Conservation (phyloP, 805 yeast genomes). For the Kuraishia hungarica region DNA sequence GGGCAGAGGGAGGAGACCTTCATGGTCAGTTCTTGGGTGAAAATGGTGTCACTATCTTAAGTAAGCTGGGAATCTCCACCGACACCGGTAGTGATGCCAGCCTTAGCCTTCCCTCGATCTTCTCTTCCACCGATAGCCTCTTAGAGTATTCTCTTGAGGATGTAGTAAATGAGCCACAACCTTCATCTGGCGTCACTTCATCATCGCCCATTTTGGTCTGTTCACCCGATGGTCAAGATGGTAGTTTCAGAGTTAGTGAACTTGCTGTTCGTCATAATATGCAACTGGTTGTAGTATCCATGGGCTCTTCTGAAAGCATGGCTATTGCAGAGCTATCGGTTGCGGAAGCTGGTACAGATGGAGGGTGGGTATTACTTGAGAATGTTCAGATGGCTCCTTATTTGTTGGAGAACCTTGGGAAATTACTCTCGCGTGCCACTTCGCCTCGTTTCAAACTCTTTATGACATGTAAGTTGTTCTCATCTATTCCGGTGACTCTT, state of each 20-base stretch:
- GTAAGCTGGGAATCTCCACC: neutral
- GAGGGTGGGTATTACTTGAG: slow-evolving; percentile 71
- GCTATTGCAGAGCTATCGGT: slow-evolving; percentile 50
- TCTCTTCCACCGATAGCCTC: slow-evolving; percentile 7
- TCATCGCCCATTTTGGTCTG: slow-evolving; percentile 46
- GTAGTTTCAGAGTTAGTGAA: slow-evolving; percentile 42
- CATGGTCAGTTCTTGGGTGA: neutral
- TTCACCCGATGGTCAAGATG: slow-evolving; percentile 58
- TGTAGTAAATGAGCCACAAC: slow-evolving; percentile 12
- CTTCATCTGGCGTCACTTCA: slow-evolving; percentile 4
- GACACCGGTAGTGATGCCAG: neutral
- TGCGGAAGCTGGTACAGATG: slow-evolving; percentile 31
- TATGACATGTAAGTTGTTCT: slow-evolving; percentile 48
- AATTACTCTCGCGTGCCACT: slow-evolving; percentile 25
- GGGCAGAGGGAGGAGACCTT: neutral
- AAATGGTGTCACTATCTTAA: neutral
- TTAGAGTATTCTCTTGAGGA: slow-evolving; percentile 15
- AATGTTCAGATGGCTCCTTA: slow-evolving; percentile 65
- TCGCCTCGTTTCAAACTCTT: slow-evolving; percentile 43
- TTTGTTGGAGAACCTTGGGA: slow-evolving; percentile 54
- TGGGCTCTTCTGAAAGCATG: slow-evolving; percentile 69
- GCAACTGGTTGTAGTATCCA: slow-evolving; percentile 39
- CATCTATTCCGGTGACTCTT: slow-evolving; percentile 46
- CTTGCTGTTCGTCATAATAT: slow-evolving; percentile 25
- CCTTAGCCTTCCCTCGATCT: neutral